Percentiles rank a stretch among this genome's conserved stretches.
Evolutionary conservation across 495 filamentous ascomycete species (phyloP).

Genomic region (Podospora conica): DNA sequence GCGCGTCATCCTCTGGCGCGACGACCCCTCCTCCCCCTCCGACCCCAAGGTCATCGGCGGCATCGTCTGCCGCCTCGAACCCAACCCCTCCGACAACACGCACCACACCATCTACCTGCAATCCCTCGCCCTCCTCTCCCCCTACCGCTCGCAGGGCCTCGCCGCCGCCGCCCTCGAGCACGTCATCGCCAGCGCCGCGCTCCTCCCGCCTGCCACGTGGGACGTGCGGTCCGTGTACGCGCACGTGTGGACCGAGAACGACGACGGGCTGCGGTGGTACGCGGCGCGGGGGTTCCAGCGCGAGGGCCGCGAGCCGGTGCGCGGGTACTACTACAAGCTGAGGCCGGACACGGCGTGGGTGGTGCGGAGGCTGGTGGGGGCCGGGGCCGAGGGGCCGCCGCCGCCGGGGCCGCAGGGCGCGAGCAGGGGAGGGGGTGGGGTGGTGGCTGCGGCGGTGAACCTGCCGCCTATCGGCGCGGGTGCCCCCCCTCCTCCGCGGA

Average conservation of each 20-base stretch:
- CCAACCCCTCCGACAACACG: slow-evolving; percentile 22
- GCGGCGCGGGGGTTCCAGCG: slow-evolving; percentile 64
- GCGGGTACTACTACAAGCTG: slow-evolving; percentile 80
- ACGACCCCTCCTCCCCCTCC: slow-evolving; percentile 27
- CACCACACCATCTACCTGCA: slow-evolving; percentile 71
- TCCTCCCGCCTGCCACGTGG: slow-evolving; percentile 28
- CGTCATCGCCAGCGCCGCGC: slow-evolving; percentile 41
- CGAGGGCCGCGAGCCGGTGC: slow-evolving; percentile 43
- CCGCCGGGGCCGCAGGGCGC: not conserved
- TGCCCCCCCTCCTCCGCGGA: slow-evolving; percentile 12
- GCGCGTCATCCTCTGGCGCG: slow-evolving; percentile 59
- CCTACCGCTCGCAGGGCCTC: slow-evolving; percentile 75
- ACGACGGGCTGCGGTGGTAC: slow-evolving; percentile 86
- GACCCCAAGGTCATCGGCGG: slow-evolving; percentile 67
- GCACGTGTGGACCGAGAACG: slow-evolving; percentile 92
- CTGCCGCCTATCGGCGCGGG: slow-evolving; percentile 13
- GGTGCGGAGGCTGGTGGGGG: slow-evolving; percentile 46
- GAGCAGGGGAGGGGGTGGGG: not conserved
- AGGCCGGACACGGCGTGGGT: slow-evolving; percentile 75
- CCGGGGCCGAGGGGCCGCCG: not conserved
- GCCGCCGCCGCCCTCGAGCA: slow-evolving; percentile 63
- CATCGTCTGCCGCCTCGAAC: slow-evolving; percentile 75
- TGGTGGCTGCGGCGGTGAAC: slow-evolving; percentile 29
- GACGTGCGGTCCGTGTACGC: slow-evolving; percentile 59
- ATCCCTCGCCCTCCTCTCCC: slow-evolving; percentile 74